phyloP scores from a whole-genome alignment of 345 rosid species.

The Abelmoschus esculentus region DNA sequence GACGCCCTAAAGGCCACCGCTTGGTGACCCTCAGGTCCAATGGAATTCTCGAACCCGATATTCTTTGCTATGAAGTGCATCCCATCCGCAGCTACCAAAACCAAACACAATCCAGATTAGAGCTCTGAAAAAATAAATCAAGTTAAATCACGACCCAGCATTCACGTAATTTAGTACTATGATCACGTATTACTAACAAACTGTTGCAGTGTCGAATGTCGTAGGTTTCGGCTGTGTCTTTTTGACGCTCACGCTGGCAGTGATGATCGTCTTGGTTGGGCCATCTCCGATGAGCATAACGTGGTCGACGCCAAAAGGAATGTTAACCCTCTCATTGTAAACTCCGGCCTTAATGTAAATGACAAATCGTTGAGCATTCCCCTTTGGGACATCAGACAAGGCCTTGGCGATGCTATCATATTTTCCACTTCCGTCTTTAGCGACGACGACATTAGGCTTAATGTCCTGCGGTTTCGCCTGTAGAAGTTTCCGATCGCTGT shows the following conservation, averaged over 20 bases:
- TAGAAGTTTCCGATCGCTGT: constrained; percentile 32
- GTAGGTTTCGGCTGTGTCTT: constrained; percentile 24
- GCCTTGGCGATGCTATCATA: constrained; percentile 52
- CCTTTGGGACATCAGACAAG: constrained; percentile 33
- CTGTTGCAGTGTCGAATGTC: constrained; percentile 49
- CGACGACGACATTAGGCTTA: constrained; percentile 47
- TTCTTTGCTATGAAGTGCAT: constrained; percentile 50
- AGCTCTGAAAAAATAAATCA: too few relatives aligned
- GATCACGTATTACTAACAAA: constrained; percentile 31
- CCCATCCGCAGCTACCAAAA: too few relatives aligned
- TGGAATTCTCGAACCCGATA: constrained; percentile 64
- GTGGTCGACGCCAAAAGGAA: constrained; percentile 24
- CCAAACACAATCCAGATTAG: too few relatives aligned
- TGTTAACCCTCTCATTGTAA: constrained; percentile 46
- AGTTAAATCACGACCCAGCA: too few relatives aligned
- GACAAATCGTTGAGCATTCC: constrained; percentile 29
- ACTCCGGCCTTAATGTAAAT: constrained; percentile 63
- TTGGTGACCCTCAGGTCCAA: constrained; percentile 49
- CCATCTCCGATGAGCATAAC: constrained; percentile 77
- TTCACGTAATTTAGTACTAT: too few relatives aligned
- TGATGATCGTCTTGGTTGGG: constrained; percentile 50
- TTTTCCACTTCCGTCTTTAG: constrained; percentile 68
- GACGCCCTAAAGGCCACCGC: constrained; percentile 62
- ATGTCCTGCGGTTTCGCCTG: constrained; percentile 13
- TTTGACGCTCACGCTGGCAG: constrained; percentile 34